Base-by-base conservation (phyloP, 2,329 filamentous ascomycete species). In the Kalmusia sp. region DNA sequence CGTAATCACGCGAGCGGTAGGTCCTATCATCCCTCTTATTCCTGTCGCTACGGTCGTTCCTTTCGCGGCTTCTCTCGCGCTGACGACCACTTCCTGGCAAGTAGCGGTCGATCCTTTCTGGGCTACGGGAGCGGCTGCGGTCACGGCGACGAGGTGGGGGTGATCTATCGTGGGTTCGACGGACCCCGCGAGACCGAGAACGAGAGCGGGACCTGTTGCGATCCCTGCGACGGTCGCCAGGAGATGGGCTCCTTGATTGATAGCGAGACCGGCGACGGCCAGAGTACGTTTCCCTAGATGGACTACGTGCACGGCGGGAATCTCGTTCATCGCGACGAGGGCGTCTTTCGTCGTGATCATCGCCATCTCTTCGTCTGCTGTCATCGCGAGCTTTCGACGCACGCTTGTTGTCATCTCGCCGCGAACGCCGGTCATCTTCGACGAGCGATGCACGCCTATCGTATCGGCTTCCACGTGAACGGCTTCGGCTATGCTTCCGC, bases 1-100 rank as follows among this genome's bases (percentile, higher is more conserved):
- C 76, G 14, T 77, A 72, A 17, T 80, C 77, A 2, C 77, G 69
- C 14, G 77, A 76, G 6, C 77, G 65, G 14, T 77, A 77, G 51
- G 75, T 61, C 3, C 68, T 67, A 5, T 74, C 76, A 7, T 74
- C 67, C 22, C 79, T 77, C 9, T 76, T 67, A 6, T 27, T 53
- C 21, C 28, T 58, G 53, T 45, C 41, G 5, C 27, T 12, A 14
- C 28, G 41, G 12, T 45, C 41, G 3, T 41, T 15, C 17, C 57
- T 39, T 7, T 66, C 56, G 17, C 58, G 51, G 12, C 62, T 64
- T 6, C 59, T 55, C 25, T 50, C 56, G n/a, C 62, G 58, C 25
- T 59, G 59, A 14, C 57, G 35, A 15, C 51, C 49, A 25, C 47
- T 9, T 24, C 50, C 67, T 15, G 72, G 73, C 4, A 75, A 59